A percentile compares a stretch with the other conserved stretches of the same genome.
phyloP scores from a whole-genome alignment of 2,329 filamentous ascomycete species.

The Cephalotrichum gorgonifer region DNA sequence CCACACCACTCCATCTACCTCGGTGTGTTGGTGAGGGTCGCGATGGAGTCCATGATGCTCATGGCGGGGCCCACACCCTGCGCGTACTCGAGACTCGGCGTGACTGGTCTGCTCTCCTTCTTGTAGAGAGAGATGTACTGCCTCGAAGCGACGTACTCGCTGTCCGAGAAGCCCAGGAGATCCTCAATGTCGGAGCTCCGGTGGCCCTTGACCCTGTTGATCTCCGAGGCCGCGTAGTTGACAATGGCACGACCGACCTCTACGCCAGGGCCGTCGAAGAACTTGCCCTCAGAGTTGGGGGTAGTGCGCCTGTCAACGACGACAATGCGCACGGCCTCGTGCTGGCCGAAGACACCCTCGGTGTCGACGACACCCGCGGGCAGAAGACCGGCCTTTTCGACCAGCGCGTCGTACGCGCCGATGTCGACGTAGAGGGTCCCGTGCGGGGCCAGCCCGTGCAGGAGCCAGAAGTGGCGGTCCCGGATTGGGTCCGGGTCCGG shows the following conservation, averaged over 20 bases:
- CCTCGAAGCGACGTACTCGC: slow-evolving; percentile 82
- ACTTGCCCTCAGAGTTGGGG: slow-evolving; percentile 29
- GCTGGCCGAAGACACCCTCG: slow-evolving; percentile 78
- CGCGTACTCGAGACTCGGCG: slow-evolving; percentile 24
- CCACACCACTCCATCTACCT: not conserved
- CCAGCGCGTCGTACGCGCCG: slow-evolving; percentile 73
- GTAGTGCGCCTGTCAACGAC: slow-evolving; percentile 55
- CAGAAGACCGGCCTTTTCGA: slow-evolving; percentile 76
- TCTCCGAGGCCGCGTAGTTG: slow-evolving; percentile 84
- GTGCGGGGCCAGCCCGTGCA: slow-evolving; percentile 83
- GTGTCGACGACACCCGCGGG: slow-evolving; percentile 87
- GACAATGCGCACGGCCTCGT: slow-evolving; percentile 81
- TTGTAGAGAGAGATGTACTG: slow-evolving; percentile 76
- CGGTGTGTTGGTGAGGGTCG: not conserved
- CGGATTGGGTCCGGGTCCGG: slow-evolving; percentile 76
- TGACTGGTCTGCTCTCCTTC: slow-evolving; percentile 41
- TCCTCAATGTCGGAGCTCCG: slow-evolving; percentile 72
- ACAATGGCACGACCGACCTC: slow-evolving; percentile 86
- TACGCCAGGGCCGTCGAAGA: slow-evolving; percentile 39
- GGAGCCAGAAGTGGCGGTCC: slow-evolving; percentile 93
- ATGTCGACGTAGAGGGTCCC: slow-evolving; percentile 87
- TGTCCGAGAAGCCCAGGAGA: slow-evolving; percentile 83
- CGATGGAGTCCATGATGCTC: slow-evolving; percentile 2
- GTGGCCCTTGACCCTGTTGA: slow-evolving; percentile 72
- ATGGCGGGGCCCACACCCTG: not conserved